A percentile compares a stretch with the other conserved stretches of the same genome.
These are phyloP conservation scores for Sambucus nigra DNA, from an alignment of 129 eudicot genomes.

Conservation along the genomic window DNA sequence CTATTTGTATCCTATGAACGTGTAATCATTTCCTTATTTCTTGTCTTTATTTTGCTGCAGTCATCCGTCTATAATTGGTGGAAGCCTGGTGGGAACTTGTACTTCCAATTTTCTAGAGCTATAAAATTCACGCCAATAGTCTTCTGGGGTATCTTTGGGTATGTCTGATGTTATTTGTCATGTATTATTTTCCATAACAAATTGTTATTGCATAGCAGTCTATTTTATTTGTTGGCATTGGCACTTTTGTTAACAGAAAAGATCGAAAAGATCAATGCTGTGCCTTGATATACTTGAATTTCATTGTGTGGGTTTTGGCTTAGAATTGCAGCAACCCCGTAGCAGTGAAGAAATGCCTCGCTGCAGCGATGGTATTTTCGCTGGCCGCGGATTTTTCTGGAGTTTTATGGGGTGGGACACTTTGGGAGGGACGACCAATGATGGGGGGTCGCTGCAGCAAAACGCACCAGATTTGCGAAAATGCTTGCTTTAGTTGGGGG, in stretches of 20 bases:
- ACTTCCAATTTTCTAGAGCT: constrained; percentile 54
- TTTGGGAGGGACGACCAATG: too few relatives aligned
- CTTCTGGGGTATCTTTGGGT: constrained; percentile 93
- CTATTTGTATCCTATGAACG: too few relatives aligned
- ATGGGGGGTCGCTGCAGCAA: too few relatives aligned
- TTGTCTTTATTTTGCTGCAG: constrained; percentile 30
- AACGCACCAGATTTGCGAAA: too few relatives aligned
- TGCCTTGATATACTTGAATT: not conserved
- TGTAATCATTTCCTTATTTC: constrained; percentile 5
- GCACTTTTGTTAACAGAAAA: not conserved
- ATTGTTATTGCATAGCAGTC: not conserved
- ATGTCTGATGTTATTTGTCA: constrained; percentile 13
- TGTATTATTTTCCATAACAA: not conserved
- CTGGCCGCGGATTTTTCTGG: too few relatives aligned
- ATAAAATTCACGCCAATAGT: constrained; percentile 66
- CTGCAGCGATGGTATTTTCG: too few relatives aligned
- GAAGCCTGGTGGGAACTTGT: constrained; percentile 68
- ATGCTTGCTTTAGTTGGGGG: too few relatives aligned
- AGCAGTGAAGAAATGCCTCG: too few relatives aligned
- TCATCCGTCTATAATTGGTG: constrained; percentile 84
- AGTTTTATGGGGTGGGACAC: too few relatives aligned
- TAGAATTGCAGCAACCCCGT: too few relatives aligned
- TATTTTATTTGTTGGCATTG: too few relatives aligned
- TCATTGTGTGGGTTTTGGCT: too few relatives aligned
- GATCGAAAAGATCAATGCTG: not conserved